Evolutionary conservation across 805 yeast species (phyloP).

Genomic region (Komagataella pseudopastoris): DNA sequence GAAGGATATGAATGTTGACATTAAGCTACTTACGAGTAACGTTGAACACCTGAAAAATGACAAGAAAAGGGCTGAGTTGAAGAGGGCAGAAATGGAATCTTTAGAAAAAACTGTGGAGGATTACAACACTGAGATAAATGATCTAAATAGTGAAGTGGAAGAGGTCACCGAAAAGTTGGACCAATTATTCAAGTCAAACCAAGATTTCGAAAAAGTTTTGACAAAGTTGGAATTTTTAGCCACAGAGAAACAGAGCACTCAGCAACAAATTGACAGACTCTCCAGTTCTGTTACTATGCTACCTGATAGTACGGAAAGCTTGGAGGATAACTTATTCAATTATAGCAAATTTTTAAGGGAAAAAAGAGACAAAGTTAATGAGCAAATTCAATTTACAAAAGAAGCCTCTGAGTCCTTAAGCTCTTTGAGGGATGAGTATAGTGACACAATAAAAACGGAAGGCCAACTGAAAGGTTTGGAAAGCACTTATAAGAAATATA

Average conservation of each 20-base stretch:
- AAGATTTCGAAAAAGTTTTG: conserved; percentile 63
- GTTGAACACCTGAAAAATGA: conserved; percentile 69
- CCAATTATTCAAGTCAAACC: conserved; percentile 57
- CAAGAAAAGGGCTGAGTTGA: conserved; percentile 53
- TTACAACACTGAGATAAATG: conserved; percentile 33
- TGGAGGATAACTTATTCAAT: conserved; percentile 24
- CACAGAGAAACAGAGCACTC: conserved; percentile 29
- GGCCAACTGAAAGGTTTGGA: conserved; percentile 36
- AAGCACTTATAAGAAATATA: conserved; percentile 11
- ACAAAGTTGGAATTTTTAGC: conserved; percentile 46
- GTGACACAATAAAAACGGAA: conserved; percentile 27
- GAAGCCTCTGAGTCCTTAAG: conserved; percentile 4
- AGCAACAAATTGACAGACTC: conserved; percentile 39
- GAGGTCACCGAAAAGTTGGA: conserved; percentile 46
- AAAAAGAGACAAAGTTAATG: conserved; percentile 9
- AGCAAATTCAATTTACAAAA: neutral
- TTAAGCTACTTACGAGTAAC: conserved; percentile 62
- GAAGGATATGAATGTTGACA: conserved; percentile 67
- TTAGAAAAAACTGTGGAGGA: conserved; percentile 28
- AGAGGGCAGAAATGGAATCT: conserved; percentile 30
- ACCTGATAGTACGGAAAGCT: conserved; percentile 26
- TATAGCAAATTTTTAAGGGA: conserved; percentile 19
- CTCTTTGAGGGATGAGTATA: conserved; percentile 18
- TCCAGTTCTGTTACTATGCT: conserved; percentile 30
- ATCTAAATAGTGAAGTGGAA: conserved; percentile 35